These are phyloP conservation scores for Xylariales sp. DNA, from an alignment of 2,329 filamentous ascomycete species.

Conservation along the genomic window DNA sequence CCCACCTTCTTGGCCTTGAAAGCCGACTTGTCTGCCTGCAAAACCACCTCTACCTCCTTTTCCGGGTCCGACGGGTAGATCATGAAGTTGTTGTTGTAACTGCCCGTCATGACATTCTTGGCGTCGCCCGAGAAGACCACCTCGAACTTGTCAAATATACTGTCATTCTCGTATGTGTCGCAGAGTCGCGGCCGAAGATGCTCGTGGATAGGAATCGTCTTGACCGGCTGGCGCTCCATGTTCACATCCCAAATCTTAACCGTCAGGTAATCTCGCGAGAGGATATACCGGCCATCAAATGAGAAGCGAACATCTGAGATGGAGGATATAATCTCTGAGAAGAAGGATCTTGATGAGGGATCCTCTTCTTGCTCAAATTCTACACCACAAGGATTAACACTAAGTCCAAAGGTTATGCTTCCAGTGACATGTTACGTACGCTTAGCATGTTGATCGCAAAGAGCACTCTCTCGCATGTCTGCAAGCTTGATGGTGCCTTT, in stretches of 20 bases:
- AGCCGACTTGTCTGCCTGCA: constrained; percentile 96
- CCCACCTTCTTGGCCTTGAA: constrained; percentile 99
- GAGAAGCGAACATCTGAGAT: constrained; percentile 99
- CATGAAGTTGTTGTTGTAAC: constrained; percentile 99
- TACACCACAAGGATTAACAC: constrained; percentile 33
- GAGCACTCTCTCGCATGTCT: constrained; percentile 94
- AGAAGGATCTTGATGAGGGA: constrained; percentile 93
- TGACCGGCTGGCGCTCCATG: constrained; percentile 96
- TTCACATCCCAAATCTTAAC: constrained; percentile 99
- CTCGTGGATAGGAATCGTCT: constrained; percentile 98
- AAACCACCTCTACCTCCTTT: constrained; percentile 93
- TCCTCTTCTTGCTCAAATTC: constrained; percentile 99
- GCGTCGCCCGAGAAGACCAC: constrained; percentile 97
- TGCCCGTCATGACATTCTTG: constrained; percentile 99
- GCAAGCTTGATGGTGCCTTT: constrained; percentile 99
- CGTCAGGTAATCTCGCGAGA: constrained; percentile 95
- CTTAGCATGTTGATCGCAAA: constrained; percentile 95
- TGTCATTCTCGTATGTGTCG: constrained; percentile 98
- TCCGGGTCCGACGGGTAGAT: constrained; percentile 96
- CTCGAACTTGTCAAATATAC: constrained; percentile 99
- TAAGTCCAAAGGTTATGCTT: not conserved
- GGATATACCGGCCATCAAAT: constrained; percentile 90
- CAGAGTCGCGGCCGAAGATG: constrained; percentile 90
- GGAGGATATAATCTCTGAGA: constrained; percentile 98
- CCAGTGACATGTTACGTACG: constrained; percentile 51